A percentile compares a stretch with the other conserved stretches of the same genome.
These are phyloP conservation scores for Hippophae gyantsensis DNA, from an alignment of 306 rosid species.

Conservation along the genomic window DNA sequence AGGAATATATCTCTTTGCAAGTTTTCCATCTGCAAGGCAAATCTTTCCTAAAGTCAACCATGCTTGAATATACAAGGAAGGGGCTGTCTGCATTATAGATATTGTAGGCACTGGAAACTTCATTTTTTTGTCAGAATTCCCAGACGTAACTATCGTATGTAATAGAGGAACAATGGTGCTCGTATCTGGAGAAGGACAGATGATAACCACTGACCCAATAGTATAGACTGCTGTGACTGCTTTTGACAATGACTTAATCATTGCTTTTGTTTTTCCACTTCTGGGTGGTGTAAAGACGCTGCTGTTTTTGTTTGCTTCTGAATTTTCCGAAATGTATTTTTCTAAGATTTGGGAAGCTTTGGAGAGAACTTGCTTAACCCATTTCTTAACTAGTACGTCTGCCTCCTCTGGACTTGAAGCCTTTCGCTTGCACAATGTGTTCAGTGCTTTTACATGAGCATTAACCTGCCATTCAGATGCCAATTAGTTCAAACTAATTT, in stretches of 20 bases:
- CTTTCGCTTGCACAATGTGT: slow-evolving; percentile 70
- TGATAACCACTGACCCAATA: slow-evolving; percentile 67
- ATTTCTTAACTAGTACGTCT: slow-evolving; percentile 47
- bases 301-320: slow-evolving; percentile 24
- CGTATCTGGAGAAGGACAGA: slow-evolving; percentile 61
- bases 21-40: slow-evolving; percentile 83
- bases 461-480: slow-evolving; percentile 49
- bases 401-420: slow-evolving; percentile 46
- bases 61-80: slow-evolving; percentile 72
- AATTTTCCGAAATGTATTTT: slow-evolving; percentile 42
- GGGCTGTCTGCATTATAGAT: slow-evolving; percentile 52
- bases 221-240: slow-evolving; percentile 71
- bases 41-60: slow-evolving; percentile 94
- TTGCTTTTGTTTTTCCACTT: slow-evolving; percentile 40
- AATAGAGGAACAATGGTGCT: slow-evolving; percentile 45
- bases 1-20: slow-evolving; percentile 81
- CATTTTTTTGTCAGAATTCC: slow-evolving; percentile 53
- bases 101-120: slow-evolving; percentile 34
- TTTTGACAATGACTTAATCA: slow-evolving; percentile 41
- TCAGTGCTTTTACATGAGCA: slow-evolving; percentile 83
- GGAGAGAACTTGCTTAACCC: slow-evolving; percentile 46
- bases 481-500: slow-evolving; percentile 6
- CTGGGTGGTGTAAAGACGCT: slow-evolving; percentile 53
- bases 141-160: slow-evolving; percentile 71
- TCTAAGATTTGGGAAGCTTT: slow-evolving; percentile 52